These are phyloP conservation scores for Shiraia bambusicola DNA, from an alignment of 2,329 filamentous ascomycete genomes.

Conservation along the genomic window DNA sequence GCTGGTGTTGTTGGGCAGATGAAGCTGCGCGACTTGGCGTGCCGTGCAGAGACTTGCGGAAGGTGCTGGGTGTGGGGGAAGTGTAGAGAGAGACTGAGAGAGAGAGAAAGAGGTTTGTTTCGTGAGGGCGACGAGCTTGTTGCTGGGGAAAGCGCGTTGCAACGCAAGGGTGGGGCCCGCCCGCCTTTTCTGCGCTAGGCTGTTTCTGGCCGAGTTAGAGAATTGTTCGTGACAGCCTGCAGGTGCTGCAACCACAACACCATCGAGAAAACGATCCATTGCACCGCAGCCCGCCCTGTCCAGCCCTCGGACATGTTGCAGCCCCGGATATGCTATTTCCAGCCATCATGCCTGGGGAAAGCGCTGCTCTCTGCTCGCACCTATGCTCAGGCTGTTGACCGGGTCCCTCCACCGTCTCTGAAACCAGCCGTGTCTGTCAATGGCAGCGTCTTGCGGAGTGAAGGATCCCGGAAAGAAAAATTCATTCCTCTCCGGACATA, in stretches of 20 bases:
- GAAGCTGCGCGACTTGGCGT: conserved; percentile 4
- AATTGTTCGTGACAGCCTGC: conserved; percentile 35
- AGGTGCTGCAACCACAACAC: conserved; percentile 22
- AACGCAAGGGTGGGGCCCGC: conserved; percentile 10
- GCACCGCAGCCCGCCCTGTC: conserved; percentile 17
- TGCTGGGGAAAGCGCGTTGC: conserved; percentile 15
- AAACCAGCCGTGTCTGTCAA: conserved; percentile 39
- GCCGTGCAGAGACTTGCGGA: conserved; percentile 1
- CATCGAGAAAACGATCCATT: conserved; percentile 22
- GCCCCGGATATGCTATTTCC: conserved; percentile 61
- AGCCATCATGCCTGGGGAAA: conserved; percentile 52
- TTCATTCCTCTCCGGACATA: conserved; percentile 71
- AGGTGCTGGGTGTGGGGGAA: conserved; percentile 13
- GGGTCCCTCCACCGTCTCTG: conserved; percentile 31
- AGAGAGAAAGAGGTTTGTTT: conserved; percentile 13
- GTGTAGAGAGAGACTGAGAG: conserved; percentile 5
- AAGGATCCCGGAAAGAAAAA: conserved; percentile 34
- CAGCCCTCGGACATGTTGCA: conserved; percentile 59
- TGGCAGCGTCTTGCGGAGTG: conserved; percentile 20
- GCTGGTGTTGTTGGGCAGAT: conserved; percentile 5
- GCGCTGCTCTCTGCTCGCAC: conserved; percentile 52
- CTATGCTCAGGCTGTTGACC: conserved; percentile 52
- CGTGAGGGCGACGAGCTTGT: conserved; percentile 13
- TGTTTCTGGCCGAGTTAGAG: conserved; percentile 28
- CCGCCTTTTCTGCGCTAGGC: conserved; percentile 20